Evolutionary conservation across 768 basidiomycete species (phyloP).

Genomic region (Boletellus ananiceps): DNA sequence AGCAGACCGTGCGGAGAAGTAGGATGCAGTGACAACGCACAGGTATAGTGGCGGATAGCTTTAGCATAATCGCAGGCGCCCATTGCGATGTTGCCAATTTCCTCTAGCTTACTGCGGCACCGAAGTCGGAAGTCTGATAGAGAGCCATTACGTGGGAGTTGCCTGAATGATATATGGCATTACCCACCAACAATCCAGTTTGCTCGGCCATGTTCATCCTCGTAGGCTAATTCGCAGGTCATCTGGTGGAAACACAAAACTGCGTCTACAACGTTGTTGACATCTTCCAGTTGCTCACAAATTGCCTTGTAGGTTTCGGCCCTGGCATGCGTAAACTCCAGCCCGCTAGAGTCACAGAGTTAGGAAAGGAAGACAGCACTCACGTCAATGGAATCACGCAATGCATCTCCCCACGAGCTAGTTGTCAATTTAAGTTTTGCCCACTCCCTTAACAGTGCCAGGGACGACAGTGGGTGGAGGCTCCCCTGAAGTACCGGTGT

Average conservation of each 20-base stretch:
- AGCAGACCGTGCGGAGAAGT: too few relatives aligned
- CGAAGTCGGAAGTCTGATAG: neutral
- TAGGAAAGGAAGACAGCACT: neutral
- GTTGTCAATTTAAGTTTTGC: neutral
- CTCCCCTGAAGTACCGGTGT: too few relatives aligned
- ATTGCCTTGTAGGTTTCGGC: neutral
- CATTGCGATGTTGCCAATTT: neutral
- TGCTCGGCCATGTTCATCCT: neutral
- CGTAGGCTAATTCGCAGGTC: neutral
- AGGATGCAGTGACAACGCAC: too few relatives aligned
- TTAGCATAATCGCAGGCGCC: neutral
- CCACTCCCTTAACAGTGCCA: neutral
- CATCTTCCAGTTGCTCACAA: neutral
- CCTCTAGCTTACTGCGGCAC: neutral
- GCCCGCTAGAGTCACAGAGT: neutral
- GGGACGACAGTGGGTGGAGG: too few relatives aligned
- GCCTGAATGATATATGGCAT: too few relatives aligned
- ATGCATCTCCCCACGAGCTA: constrained; percentile 4
- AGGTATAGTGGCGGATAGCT: too few relatives aligned
- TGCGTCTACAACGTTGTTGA: neutral
- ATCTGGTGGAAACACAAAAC: neutral
- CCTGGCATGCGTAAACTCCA: neutral
- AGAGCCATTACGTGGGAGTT: too few relatives aligned
- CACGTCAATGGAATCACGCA: neutral
- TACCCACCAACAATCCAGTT: neutral